These are phyloP conservation scores for Clohesyomyces aquaticus DNA, from an alignment of 495 filamentous ascomycete species.

Conservation along the genomic window DNA sequence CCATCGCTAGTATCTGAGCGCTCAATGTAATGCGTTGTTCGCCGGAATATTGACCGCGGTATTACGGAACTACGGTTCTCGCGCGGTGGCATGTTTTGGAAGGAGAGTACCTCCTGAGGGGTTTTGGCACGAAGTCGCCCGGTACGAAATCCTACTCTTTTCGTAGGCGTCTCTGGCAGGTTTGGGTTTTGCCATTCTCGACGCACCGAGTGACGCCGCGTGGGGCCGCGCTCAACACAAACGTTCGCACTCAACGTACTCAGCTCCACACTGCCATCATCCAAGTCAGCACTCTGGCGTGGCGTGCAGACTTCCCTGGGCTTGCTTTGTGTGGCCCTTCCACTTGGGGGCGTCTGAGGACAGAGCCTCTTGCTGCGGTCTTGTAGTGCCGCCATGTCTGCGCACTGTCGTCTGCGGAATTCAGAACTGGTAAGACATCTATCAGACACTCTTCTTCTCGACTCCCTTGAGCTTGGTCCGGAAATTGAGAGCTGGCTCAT, in stretches of 20 bases:
- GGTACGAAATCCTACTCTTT: neutral
- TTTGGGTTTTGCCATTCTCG: neutral
- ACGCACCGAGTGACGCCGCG: neutral
- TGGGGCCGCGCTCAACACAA: constrained; percentile 25
- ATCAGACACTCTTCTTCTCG: neutral
- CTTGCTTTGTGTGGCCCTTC: neutral
- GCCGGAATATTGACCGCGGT: neutral
- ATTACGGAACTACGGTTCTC: neutral
- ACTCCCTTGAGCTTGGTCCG: too few species aligned
- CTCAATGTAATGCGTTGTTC: neutral
- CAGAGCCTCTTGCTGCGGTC: neutral
- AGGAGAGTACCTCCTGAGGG: neutral
- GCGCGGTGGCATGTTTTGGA: neutral
- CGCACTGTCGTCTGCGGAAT: neutral
- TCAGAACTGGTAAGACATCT: neutral
- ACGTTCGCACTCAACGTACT: constrained; percentile 30
- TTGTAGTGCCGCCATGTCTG: neutral
- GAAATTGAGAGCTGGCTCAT: too few species aligned
- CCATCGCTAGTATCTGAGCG: neutral
- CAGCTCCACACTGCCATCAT: constrained; percentile 3
- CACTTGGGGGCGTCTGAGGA: neutral
- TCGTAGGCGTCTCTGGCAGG: neutral
- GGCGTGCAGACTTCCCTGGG: neutral
- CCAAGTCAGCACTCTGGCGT: neutral
- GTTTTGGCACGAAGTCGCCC: neutral